A percentile compares a stretch with the other conserved stretches of the same genome.
Evolutionary conservation across 495 filamentous ascomycete genomes (phyloP).

Genomic region (Podospora comata): DNA sequence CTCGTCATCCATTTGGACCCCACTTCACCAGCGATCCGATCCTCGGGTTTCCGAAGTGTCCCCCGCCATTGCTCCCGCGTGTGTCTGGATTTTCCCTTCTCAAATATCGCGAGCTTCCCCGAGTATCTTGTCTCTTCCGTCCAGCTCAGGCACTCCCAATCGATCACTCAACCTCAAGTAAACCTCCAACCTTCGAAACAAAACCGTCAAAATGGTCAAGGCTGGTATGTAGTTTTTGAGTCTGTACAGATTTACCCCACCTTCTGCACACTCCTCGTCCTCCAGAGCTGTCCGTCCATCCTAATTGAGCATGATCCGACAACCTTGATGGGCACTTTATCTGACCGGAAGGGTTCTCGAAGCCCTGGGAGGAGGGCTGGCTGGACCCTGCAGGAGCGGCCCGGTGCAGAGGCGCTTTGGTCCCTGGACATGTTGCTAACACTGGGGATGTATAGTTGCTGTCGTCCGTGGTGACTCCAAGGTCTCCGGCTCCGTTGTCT

Average conservation of each 20-base stretch:
- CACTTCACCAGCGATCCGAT: conserved; percentile 6
- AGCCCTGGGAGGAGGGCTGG: conserved; percentile 6
- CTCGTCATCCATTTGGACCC: conserved; percentile 11
- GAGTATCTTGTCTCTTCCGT: neutral
- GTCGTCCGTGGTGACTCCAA: conserved; percentile 96
- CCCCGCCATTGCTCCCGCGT: neutral
- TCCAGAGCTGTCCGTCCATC: neutral
- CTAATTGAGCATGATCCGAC: conserved; percentile 5
- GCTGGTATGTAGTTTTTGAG: conserved; percentile 65
- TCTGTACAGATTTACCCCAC: conserved; percentile 28
- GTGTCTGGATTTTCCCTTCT: conserved; percentile 9
- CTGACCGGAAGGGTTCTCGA: neutral
- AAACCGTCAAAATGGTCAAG: conserved; percentile 78
- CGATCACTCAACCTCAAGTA: neutral
- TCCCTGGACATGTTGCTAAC: conserved; percentile 29
- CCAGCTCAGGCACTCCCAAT: neutral
- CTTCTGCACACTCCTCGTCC: conserved; percentile 16
- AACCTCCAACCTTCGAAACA: conserved; percentile 1
- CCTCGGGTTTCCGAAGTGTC: conserved; percentile 7
- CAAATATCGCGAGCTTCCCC: conserved; percentile 14
- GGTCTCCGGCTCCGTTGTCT: conserved; percentile 86
- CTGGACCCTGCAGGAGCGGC: conserved; percentile 14
- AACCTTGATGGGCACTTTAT: conserved; percentile 34
- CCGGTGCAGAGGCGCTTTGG: neutral
- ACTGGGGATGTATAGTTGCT: conserved; percentile 60